Base-by-base conservation (phyloP, 345 rosid genomes). In the Rubroshorea leprosula region DNA sequence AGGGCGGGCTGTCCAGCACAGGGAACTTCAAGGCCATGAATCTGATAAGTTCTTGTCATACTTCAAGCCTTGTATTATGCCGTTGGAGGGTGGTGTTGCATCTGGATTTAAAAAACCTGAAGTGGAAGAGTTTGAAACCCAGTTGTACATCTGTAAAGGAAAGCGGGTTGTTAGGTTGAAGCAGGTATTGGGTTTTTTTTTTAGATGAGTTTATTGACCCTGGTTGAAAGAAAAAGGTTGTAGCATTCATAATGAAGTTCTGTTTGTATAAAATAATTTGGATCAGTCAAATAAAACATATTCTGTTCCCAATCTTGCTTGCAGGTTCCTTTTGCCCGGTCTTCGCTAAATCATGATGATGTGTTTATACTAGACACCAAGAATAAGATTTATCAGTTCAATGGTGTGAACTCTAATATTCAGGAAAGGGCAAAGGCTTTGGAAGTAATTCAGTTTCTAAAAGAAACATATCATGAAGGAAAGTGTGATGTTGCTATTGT, bases 401-500 rank as follows among this genome's bases (percentile, higher is more conserved):
- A 94, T 68, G 99, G 97, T 57, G 79, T 92, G 69, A 90, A 94
- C 73, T 90, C 99, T 35, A 94, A 84, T 73, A 90, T 94, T 67
- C 99, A 94, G 69, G 99, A 94, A 73, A 83, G 99, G 64, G 99
- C 90, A 39, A 94, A 94, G 78, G 95, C 99, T 46, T 80, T 86
- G 76, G 97, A 78, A 81, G 95, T 90, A 31, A 51, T 89, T 78
- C 99, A 89, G 70, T 89, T 78, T 71, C 75, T 90, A 19, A 87
- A 80, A 67, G 94, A 90, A 44, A 78, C 66, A 57, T 81, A 77
- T 68, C 97, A 90, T 73, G 78, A 57, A 11, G 94, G 91, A 61
- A 83, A 67, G 43, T 85, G 97, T 64, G 75, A 77, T 57, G 87
- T 85, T 69, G 93, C 90, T 23, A 73, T 92, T 72, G 75, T 90